phyloP scores from a whole-genome alignment of 192 early-diverging fungal species.

The Gamsiella multidivaricata region DNA sequence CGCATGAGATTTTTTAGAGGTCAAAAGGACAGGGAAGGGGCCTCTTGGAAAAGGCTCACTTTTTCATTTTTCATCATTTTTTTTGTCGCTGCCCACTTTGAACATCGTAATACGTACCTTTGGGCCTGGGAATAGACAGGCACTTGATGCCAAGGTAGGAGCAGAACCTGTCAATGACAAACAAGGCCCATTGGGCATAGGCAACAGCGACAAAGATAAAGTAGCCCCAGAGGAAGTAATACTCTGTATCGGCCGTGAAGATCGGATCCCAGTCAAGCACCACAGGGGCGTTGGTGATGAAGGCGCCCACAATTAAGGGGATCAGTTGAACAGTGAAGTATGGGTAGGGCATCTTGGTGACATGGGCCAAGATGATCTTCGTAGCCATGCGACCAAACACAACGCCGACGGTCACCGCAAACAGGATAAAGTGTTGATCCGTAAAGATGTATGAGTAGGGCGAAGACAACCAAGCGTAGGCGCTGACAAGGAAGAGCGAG shows the following conservation, averaged over 20 bases:
- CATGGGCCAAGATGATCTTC: conserved; percentile 90
- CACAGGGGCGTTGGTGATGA: conserved; percentile 72
- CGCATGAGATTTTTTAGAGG: conserved; percentile 52
- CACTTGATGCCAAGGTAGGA: conserved; percentile 87
- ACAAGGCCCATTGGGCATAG: conserved; percentile 87
- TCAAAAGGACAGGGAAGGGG: conserved; percentile 27
- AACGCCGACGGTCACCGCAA: conserved; percentile 79
- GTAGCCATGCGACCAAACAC: conserved; percentile 89
- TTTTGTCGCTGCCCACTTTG: too few species aligned
- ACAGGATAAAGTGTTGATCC: conserved; percentile 78
- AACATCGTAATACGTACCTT: conserved; percentile 32
- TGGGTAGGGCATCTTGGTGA: conserved; percentile 86
- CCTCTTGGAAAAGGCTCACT: conserved; percentile 1
- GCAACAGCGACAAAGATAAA: conserved; percentile 78
- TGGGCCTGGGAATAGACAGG: conserved; percentile 73
- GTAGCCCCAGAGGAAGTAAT: conserved; percentile 74
- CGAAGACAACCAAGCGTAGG: conserved; percentile 76
- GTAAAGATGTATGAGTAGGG: conserved; percentile 75
- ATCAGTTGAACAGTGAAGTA: conserved; percentile 82
- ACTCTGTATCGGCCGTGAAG: conserved; percentile 75
- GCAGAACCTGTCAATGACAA: conserved; percentile 92
- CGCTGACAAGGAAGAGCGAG: conserved; percentile 66
- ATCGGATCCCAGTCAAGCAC: conserved; percentile 65
- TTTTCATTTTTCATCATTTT: neutral
- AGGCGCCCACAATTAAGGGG: conserved; percentile 78